phyloP scores from a whole-genome alignment of 257 asterid genomes.

The Leonotis leonurus region DNA sequence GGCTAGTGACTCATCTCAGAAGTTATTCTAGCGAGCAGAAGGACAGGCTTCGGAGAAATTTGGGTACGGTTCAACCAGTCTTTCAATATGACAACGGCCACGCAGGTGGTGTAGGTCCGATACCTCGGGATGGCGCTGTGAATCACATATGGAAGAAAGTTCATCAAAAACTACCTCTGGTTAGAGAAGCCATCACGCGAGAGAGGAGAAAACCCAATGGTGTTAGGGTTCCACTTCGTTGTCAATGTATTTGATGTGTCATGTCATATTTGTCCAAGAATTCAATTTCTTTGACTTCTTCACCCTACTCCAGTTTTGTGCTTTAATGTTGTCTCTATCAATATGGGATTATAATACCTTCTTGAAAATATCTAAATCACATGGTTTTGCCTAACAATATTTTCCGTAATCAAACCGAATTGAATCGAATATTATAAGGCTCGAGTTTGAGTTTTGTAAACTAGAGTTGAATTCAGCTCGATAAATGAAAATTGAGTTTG shows the following conservation, averaged over 20 bases:
- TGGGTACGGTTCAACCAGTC: conserved; percentile 55
- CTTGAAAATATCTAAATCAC: neutral
- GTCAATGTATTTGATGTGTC: conserved; percentile 62
- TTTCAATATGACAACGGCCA: conserved; percentile 61
- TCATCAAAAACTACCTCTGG: conserved; percentile 59
- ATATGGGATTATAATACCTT: conserved; percentile 6
- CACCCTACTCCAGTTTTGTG: neutral
- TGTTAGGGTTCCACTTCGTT: conserved; percentile 63
- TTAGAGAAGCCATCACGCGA: conserved; percentile 66
- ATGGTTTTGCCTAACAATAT: no score
- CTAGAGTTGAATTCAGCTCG: no score
- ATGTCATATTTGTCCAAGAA: neutral
- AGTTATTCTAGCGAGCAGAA: conserved; percentile 54
- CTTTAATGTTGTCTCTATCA: neutral
- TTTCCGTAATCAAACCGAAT: no score
- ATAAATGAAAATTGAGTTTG: no score
- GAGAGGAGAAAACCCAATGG: conserved; percentile 83
- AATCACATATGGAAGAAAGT: conserved; percentile 83
- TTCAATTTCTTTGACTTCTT: conserved; percentile 3
- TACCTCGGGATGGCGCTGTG: conserved; percentile 61
- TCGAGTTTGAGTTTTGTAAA: no score
- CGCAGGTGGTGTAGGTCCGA: conserved; percentile 68
- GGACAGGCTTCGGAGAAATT: conserved; percentile 39
- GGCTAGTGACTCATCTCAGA: conserved; percentile 68
- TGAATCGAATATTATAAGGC: no score